These are phyloP conservation scores for Starmerella floris DNA, from an alignment of 805 yeast genomes.

Conservation along the genomic window DNA sequence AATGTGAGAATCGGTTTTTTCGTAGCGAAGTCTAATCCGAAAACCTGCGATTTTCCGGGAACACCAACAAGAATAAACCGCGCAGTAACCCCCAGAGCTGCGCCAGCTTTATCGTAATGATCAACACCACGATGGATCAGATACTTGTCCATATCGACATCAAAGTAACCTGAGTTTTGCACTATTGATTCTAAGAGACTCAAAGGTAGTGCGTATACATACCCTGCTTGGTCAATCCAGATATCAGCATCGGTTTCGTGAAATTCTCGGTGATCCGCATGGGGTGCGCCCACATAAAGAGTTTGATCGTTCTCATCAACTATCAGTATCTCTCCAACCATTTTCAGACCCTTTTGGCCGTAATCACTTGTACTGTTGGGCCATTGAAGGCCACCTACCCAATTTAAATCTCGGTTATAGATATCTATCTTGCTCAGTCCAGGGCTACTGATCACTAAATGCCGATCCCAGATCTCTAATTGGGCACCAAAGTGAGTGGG, in stretches of 20 bases:
- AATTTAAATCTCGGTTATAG: constrained; percentile 23
- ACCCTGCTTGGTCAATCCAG: constrained; percentile 28
- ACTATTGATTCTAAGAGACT: constrained; percentile 16
- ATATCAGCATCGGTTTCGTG: constrained; percentile 24
- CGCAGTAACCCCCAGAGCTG: constrained; percentile 25
- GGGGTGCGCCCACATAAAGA: constrained; percentile 36
- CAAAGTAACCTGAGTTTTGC: background rate
- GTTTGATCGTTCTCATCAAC: constrained; percentile 29
- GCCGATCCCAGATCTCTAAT: constrained; percentile 27
- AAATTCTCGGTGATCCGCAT: constrained; percentile 30
- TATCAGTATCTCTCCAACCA: constrained; percentile 30
- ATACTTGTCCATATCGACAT: background rate
- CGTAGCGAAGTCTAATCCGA: constrained; percentile 26
- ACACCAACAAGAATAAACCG: constrained; percentile 29
- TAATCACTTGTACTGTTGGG: constrained; percentile 23
- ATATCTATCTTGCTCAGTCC: constrained; percentile 37
- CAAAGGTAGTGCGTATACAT: constrained; percentile 28
- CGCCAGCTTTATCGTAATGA: constrained; percentile 35
- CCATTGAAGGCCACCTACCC: constrained; percentile 25
- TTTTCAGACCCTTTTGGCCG: constrained; percentile 34
- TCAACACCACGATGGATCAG: constrained; percentile 5
- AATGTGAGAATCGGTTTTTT: constrained; percentile 15
- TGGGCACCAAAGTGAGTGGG: constrained; percentile 33
- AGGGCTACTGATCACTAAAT: constrained; percentile 39
- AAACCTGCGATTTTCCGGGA: constrained; percentile 31